Conservation (phyloP, 345 rosid genomes). For the Sisymbrium altissimum region DNA sequence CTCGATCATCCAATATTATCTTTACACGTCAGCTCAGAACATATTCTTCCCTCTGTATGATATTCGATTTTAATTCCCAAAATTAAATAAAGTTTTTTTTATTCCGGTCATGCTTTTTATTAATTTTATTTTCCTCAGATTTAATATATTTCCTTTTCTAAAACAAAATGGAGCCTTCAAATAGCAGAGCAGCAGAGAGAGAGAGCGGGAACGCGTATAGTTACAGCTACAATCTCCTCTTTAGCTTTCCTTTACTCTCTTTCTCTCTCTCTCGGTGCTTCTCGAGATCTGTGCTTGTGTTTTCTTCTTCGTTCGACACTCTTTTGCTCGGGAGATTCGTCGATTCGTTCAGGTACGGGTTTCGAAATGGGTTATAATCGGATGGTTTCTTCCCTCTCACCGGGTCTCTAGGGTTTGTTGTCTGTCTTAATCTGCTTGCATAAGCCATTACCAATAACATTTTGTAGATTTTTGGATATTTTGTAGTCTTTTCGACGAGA, state of each 20-base stretch:
- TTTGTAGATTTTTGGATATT: not conserved
- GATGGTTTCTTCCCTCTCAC: not conserved
- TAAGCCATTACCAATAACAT: not conserved
- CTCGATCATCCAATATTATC: not conserved
- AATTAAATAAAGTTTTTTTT: not conserved
- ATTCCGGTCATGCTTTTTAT: not conserved
- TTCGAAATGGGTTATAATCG: conserved; percentile 25
- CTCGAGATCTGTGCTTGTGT: conserved; percentile 40
- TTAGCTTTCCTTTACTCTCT: conserved; percentile 3
- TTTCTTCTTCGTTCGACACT: conserved; percentile 3
- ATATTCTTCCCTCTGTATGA: conserved; percentile 18
- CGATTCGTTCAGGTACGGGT: conserved; percentile 38
- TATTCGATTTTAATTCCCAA: not conserved
- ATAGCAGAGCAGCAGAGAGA: conserved; percentile 32
- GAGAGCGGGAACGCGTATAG: conserved; percentile 47
- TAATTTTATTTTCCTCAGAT: not conserved
- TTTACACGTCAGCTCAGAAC: conserved; percentile 26
- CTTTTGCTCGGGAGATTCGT: conserved; percentile 2
- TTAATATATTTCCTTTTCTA: conserved; percentile 3
- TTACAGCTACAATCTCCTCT: conserved; percentile 26
- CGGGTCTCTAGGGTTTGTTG: conserved; percentile 2
- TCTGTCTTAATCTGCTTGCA: not conserved
- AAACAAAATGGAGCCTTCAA: conserved; percentile 35
- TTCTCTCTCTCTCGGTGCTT: not conserved
- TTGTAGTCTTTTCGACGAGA: not conserved